phyloP scores from a whole-genome alignment of 371 early-diverging fungal genomes.

The Mortierella sp. region DNA sequence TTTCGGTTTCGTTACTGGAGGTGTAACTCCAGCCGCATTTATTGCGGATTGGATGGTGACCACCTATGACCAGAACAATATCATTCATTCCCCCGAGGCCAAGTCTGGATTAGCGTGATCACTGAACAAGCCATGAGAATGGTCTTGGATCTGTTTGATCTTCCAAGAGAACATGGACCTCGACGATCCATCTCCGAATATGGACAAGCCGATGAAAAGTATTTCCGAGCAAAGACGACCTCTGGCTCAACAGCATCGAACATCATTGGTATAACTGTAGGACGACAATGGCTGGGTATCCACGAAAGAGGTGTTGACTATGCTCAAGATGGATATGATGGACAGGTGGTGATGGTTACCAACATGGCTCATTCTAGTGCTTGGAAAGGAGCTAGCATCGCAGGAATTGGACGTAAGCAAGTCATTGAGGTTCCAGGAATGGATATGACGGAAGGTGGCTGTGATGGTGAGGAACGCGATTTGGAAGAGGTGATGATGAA shows the following conservation, averaged over 20 bases:
- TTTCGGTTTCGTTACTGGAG: constrained; percentile 44
- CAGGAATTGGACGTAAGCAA: constrained; percentile 54
- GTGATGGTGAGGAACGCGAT: constrained; percentile 14
- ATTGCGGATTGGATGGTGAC: constrained; percentile 49
- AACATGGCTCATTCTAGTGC: constrained; percentile 52
- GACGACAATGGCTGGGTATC: constrained; percentile 49
- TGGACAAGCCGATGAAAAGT: background rate
- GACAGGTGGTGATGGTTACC: constrained; percentile 45
- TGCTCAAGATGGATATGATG: constrained; percentile 54
- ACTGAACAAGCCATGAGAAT: constrained; percentile 46
- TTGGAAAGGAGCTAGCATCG: constrained; percentile 53
- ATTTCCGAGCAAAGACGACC: constrained; percentile 43
- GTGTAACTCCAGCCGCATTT: constrained; percentile 43
- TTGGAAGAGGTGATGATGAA: constrained; percentile 25
- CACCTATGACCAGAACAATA: constrained; percentile 40
- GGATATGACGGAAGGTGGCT: constrained; percentile 9
- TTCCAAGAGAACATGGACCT: constrained; percentile 27
- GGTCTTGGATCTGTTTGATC: constrained; percentile 40
- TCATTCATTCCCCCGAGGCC: constrained; percentile 21
- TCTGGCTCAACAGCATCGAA: constrained; percentile 55
- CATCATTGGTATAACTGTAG: constrained; percentile 44
- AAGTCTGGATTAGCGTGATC: constrained; percentile 42
- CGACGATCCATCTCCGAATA: background rate
- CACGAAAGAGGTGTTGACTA: constrained; percentile 34
- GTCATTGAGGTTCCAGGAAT: constrained; percentile 33